A percentile compares a stretch with the other conserved stretches of the same genome.
Conservation (phyloP, 1,139 yeast genomes). For the Yamadazyma membranifaciens region DNA sequence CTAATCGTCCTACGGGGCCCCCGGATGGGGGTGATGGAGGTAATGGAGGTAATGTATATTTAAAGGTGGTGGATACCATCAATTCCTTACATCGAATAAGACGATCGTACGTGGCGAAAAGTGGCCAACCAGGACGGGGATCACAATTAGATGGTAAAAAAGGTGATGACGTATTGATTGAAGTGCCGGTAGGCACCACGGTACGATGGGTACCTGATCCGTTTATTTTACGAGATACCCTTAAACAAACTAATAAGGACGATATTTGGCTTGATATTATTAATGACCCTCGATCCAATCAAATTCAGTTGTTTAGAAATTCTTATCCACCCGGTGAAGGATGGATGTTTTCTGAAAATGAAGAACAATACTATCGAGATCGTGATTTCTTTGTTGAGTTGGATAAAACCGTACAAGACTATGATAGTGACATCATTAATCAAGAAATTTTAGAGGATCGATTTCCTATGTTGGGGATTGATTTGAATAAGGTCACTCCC, state of each 20-base stretch:
- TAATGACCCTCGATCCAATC: constrained; percentile 19
- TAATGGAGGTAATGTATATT: constrained; percentile 80
- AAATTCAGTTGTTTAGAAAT: constrained; percentile 60
- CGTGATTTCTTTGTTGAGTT: constrained; percentile 66
- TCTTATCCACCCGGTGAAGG: constrained; percentile 70
- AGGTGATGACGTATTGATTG: constrained; percentile 76
- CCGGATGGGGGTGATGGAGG: constrained; percentile 99
- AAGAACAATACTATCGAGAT: constrained; percentile 63
- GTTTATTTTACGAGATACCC: constrained; percentile 35
- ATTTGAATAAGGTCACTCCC: constrained; percentile 60
- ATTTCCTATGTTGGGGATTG: constrained; percentile 79
- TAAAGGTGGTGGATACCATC: constrained; percentile 72
- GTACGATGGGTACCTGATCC: constrained; percentile 88
- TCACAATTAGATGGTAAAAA: constrained; percentile 80
- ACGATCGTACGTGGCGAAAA: constrained; percentile 65
- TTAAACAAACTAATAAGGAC: constrained; percentile 25
- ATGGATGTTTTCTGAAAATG: constrained; percentile 80
- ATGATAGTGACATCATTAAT: constrained; percentile 60
- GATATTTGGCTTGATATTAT: constrained; percentile 24
- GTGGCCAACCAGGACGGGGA: constrained; percentile 70
- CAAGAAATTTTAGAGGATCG: constrained; percentile 63
- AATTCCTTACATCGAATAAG: constrained; percentile 70
- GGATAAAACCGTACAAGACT: constrained; percentile 58
- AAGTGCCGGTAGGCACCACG: constrained; percentile 90
- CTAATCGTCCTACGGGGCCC: constrained; percentile 83